These are phyloP conservation scores for Arthrinium phaeospermum DNA, from an alignment of 2,329 filamentous ascomycete genomes.

Conservation along the genomic window DNA sequence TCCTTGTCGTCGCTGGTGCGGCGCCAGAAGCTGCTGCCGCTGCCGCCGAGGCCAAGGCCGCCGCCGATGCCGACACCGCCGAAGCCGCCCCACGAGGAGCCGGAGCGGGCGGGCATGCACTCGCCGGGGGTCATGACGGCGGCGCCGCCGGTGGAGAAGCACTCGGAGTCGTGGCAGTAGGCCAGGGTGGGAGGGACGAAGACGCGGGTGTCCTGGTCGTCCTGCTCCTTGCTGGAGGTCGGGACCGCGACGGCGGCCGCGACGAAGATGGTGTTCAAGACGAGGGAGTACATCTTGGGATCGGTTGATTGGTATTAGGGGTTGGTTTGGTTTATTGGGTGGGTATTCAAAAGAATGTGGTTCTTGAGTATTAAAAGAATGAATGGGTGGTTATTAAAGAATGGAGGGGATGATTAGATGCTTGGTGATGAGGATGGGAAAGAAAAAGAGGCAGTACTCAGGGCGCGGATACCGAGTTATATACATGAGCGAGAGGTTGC, in stretches of 20 bases:
- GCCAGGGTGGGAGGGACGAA: background rate
- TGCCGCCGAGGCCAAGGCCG: background rate
- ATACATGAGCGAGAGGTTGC: background rate
- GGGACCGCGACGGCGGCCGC: background rate
- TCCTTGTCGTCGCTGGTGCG: background rate
- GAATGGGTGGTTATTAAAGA: background rate
- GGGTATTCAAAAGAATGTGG: background rate
- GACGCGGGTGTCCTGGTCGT: background rate
- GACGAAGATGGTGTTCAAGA: background rate
- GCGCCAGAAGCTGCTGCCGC: background rate
- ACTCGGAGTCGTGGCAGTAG: background rate
- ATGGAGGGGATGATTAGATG: background rate
- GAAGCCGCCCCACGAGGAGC: background rate
- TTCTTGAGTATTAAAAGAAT: background rate
- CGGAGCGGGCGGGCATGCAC: background rate
- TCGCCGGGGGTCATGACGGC: background rate
- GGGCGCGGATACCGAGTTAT: background rate
- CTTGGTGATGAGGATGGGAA: background rate
- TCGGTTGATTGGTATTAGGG: background rate
- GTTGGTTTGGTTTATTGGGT: background rate
- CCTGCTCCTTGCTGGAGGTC: background rate
- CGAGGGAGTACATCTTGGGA: constrained; percentile 7
- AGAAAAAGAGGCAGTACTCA: background rate
- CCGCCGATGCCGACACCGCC: too few species aligned
- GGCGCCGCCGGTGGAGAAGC: background rate